Percentiles rank a stretch among this genome's conserved stretches.
Conservation (phyloP, 371 early-diverging fungal genomes). For the Capniomyces stellatus region DNA sequence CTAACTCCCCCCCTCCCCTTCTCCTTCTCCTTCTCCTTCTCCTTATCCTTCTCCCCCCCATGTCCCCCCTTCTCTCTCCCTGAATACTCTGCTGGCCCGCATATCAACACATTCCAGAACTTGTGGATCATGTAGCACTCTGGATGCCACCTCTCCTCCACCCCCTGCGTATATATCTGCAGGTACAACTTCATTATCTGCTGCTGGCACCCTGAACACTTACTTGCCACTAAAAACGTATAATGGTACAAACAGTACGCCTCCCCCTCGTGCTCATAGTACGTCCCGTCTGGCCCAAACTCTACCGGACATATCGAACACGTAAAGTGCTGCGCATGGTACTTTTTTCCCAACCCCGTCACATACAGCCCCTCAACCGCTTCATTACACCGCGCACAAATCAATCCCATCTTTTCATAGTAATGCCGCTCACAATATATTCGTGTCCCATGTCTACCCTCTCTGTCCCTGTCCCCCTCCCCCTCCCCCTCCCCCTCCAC, state of each 20-base stretch:
- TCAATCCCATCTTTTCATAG: conserved; percentile 35
- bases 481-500: not conserved
- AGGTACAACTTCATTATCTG: conserved; percentile 86
- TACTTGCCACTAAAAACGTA: conserved; percentile 59
- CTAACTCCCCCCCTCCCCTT: conserved; percentile 16
- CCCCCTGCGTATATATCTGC: conserved; percentile 44
- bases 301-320: conserved; percentile 80
- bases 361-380: conserved; percentile 83
- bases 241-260: conserved; percentile 85
- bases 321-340: conserved; percentile 89
- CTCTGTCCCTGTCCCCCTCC: not conserved
- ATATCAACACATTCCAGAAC: conserved; percentile 28
- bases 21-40: too few species aligned
- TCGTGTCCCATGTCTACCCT: conserved; percentile 2
- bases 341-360: conserved; percentile 76
- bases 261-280: conserved; percentile 74
- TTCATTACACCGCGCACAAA: conserved; percentile 76
- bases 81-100: conserved; percentile 4
- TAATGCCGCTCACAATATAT: conserved; percentile 24
- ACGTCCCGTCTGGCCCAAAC: conserved; percentile 86
- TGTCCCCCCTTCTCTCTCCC: not conserved
- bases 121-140: conserved; percentile 96
- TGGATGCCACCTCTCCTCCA: conserved; percentile 80
- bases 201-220: conserved; percentile 82
- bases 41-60: too few species aligned